These are phyloP conservation scores for Rhizophora apiculata DNA, from an alignment of 345 rosid genomes.

Conservation along the genomic window DNA sequence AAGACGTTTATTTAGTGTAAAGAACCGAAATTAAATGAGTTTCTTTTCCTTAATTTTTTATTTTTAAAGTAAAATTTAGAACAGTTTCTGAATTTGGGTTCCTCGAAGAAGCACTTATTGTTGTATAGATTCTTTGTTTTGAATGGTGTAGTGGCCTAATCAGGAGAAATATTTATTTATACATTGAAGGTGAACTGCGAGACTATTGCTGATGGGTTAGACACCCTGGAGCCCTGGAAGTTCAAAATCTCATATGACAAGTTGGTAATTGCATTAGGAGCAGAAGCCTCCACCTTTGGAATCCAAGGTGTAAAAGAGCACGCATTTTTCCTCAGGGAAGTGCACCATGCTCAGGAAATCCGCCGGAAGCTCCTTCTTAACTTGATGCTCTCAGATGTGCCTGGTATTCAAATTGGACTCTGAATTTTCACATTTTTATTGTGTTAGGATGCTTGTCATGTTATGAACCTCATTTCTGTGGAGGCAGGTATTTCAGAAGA, in stretches of 20 bases:
- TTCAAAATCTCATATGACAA: conserved; percentile 79
- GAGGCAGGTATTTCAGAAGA: conserved; percentile 62
- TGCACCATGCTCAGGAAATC: conserved; percentile 91
- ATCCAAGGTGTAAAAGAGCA: conserved; percentile 70
- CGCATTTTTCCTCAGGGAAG: conserved; percentile 84
- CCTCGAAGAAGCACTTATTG: too few species aligned
- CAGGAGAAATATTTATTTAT: conserved; percentile 6
- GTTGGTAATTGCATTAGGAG: conserved; percentile 78
- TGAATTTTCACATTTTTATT: not conserved
- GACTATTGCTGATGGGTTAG: conserved; percentile 62
- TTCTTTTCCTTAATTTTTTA: not conserved
- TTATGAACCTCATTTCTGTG: not conserved
- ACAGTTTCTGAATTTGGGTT: too few species aligned
- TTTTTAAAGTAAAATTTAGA: too few species aligned
- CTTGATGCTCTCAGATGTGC: conserved; percentile 91
- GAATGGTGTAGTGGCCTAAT: not conserved
- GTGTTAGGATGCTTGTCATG: not conserved
- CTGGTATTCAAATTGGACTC: conserved; percentile 39
- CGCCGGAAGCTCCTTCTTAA: conserved; percentile 84
- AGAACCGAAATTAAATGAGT: not conserved
- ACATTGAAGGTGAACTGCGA: conserved; percentile 66
- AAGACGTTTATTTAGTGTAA: not conserved
- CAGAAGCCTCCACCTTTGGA: conserved; percentile 85
- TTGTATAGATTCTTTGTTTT: too few species aligned
- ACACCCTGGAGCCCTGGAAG: conserved; percentile 62